Conservation (phyloP, 441 rosid species). For the Populus tomentosa region DNA sequence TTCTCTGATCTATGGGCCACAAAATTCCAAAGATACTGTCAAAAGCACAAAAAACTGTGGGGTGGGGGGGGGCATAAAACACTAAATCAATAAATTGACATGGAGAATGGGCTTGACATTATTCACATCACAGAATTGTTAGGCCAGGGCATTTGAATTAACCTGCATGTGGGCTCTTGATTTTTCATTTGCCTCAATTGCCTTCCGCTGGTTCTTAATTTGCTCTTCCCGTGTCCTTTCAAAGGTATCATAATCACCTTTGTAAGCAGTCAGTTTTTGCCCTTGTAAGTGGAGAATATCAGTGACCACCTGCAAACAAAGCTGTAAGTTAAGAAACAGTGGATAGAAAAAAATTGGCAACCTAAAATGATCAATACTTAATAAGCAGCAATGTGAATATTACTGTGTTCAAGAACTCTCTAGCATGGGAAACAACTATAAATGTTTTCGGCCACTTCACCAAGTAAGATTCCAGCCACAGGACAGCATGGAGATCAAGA, state of each 20-base stretch:
- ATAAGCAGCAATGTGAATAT: conserved; percentile 12
- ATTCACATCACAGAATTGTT: conserved; percentile 5
- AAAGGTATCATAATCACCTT: conserved; percentile 84
- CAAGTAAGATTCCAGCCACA: conserved; percentile 92
- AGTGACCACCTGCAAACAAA: conserved; percentile 76
- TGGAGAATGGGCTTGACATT: neutral
- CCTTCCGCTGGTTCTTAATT: conserved; percentile 85
- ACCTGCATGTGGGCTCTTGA: conserved; percentile 97
- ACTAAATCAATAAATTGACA: neutral
- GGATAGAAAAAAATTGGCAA: neutral
- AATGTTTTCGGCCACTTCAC: conserved; percentile 97
- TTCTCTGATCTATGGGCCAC: neutral
- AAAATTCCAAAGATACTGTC: neutral
- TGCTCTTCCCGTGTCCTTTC: conserved; percentile 87
- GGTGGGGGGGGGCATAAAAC: neutral
- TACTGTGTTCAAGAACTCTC: conserved; percentile 97
- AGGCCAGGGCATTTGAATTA: neutral
- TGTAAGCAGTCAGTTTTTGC: conserved; percentile 74
- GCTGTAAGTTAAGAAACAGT: neutral
- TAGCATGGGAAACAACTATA: conserved; percentile 96
- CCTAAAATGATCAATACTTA: neutral
- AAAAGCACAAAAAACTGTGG: neutral
- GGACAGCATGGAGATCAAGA: conserved; percentile 98
- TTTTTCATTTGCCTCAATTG: conserved; percentile 81
- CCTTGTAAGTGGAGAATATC: conserved; percentile 89